Conservation (phyloP, 179 eudicot species). For the Beta macrorhiza region DNA sequence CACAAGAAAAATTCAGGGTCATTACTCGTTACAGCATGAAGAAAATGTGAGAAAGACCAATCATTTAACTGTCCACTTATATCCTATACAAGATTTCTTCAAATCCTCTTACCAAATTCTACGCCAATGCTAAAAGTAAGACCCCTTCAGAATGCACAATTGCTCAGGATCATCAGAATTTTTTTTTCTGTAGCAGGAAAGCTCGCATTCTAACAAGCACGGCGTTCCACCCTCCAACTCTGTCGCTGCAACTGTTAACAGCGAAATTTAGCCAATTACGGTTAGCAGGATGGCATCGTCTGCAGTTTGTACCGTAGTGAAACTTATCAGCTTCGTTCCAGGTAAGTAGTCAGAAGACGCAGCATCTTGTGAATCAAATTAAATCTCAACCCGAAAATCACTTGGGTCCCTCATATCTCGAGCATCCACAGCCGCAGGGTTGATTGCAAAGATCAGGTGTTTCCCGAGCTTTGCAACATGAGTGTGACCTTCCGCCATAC, state of each 20-base stretch:
- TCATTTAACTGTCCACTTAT: background rate
- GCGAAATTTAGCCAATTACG: background rate
- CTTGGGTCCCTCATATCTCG: background rate
- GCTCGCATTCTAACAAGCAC: background rate
- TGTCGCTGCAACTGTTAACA: background rate
- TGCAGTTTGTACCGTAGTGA: background rate
- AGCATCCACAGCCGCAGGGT: background rate
- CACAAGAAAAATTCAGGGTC: conserved; percentile 7
- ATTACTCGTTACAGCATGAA: conserved; percentile 15
- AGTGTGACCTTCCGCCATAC: background rate
- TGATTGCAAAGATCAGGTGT: background rate
- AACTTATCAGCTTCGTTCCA: background rate
- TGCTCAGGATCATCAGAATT: too few species aligned
- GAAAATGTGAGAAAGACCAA: background rate
- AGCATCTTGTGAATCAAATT: background rate
- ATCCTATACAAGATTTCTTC: conserved; percentile 16
- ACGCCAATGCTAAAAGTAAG: too few species aligned
- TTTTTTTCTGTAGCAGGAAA: too few species aligned
- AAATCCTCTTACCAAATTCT: too few species aligned
- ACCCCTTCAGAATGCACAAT: too few species aligned
- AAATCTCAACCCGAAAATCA: background rate
- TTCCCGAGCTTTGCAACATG: background rate
- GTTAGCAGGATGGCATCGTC: background rate
- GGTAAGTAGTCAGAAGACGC: background rate
- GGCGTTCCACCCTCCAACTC: background rate